phyloP scores from a whole-genome alignment of 805 yeast genomes.

The Brettanomyces sp. region DNA sequence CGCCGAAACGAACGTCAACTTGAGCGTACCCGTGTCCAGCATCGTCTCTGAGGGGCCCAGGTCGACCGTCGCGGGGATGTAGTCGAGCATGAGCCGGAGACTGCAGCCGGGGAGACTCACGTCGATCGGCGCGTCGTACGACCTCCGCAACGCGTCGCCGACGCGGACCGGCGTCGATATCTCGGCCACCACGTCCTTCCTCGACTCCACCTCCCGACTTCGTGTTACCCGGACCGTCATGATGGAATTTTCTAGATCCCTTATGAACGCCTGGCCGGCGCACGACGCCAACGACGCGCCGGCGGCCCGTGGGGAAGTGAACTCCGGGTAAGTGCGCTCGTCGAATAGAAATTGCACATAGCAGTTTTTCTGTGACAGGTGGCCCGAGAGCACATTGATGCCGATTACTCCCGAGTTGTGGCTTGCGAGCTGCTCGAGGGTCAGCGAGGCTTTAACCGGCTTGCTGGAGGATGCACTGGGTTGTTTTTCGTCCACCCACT shows the following conservation, averaged over 20 bases:
- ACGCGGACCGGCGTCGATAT: slow-evolving; percentile 42
- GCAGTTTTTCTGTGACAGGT: slow-evolving; percentile 34
- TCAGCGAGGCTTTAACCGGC: slow-evolving; percentile 31
- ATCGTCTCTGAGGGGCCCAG: slow-evolving; percentile 53
- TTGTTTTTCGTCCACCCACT: slow-evolving; percentile 39
- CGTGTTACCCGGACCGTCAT: slow-evolving; percentile 49
- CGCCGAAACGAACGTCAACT: slow-evolving; percentile 49
- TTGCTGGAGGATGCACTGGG: slow-evolving; percentile 5
- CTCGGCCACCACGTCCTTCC: slow-evolving; percentile 44
- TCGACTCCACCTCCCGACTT: slow-evolving; percentile 35
- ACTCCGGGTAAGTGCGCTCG: slow-evolving; percentile 53
- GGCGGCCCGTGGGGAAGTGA: slow-evolving; percentile 38
- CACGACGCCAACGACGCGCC: slow-evolving; percentile 37
- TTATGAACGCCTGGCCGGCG: slow-evolving; percentile 51
- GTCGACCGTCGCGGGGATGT: slow-evolving; percentile 46
- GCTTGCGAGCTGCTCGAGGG: slow-evolving; percentile 42
- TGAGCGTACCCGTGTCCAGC: slow-evolving; percentile 57
- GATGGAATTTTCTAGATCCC: slow-evolving; percentile 60
- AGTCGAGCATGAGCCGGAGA: slow-evolving; percentile 45
- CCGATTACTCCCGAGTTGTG: slow-evolving; percentile 57
- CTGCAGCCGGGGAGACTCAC: slow-evolving; percentile 31
- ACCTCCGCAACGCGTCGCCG: slow-evolving; percentile 41
- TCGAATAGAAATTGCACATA: slow-evolving; percentile 56
- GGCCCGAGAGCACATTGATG: slow-evolving; percentile 44
- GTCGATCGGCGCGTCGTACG: slow-evolving; percentile 36